Evolutionary conservation across 805 yeast genomes (phyloP).

Genomic region (Clavispora carvajalis): DNA sequence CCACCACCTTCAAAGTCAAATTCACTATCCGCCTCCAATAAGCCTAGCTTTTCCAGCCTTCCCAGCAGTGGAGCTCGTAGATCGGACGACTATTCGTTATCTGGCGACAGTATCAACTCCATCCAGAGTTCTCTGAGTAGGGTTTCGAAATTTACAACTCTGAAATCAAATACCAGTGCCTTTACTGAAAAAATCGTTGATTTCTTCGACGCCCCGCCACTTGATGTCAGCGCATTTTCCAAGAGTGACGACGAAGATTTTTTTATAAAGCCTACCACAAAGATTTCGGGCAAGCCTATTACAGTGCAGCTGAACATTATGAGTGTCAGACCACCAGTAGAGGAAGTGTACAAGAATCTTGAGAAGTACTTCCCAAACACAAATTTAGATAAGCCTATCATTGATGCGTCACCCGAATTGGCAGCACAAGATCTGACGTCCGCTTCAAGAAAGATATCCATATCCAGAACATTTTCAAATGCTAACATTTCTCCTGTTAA

Average conservation of each 20-base stretch:
- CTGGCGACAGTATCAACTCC: constrained; percentile 10
- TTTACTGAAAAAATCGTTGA: constrained; percentile 68
- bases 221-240: constrained; percentile 5
- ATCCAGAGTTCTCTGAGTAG: constrained; percentile 8
- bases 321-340: constrained; percentile 93
- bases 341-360: constrained; percentile 84
- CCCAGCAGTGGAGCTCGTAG: constrained; percentile 4
- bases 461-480: constrained; percentile 40
- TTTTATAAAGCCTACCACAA: constrained; percentile 14
- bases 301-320: constrained; percentile 14
- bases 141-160: constrained; percentile 1
- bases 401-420: constrained; percentile 61
- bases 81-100: constrained; percentile 5
- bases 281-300: background rate
- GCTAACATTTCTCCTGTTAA: constrained; percentile 35
- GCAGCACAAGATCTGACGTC: constrained; percentile 26
- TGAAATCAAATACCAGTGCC: constrained; percentile 29
- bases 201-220: constrained; percentile 31
- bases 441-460: constrained; percentile 15
- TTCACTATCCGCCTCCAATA: constrained; percentile 12
- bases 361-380: constrained; percentile 91
- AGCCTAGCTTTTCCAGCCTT: constrained; percentile 9
- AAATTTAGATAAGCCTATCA: constrained; percentile 85
- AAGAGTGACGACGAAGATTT: constrained; percentile 13
- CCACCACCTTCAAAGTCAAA: constrained; percentile 48